A percentile compares a stretch with the other conserved stretches of the same genome.
phyloP scores from a whole-genome alignment of 2,329 filamentous ascomycete species.

The Hymenoscyphus salicellus region DNA sequence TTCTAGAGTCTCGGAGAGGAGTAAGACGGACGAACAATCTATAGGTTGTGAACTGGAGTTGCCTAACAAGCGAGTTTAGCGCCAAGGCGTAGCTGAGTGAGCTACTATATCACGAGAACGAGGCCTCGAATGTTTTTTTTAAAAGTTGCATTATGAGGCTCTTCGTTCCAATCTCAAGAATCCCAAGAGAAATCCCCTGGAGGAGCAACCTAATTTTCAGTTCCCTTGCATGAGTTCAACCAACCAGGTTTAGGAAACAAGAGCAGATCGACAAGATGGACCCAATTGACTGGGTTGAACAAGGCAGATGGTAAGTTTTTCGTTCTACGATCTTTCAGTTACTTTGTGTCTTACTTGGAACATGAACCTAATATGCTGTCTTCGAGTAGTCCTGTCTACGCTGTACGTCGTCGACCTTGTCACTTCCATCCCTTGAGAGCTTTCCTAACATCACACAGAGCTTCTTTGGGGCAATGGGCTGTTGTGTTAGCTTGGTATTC shows the following conservation, averaged over 20 bases:
- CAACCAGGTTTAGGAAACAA: neutral
- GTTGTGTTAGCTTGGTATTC: constrained; percentile 87
- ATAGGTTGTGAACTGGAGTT: neutral
- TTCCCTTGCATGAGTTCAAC: neutral
- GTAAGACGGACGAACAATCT: neutral
- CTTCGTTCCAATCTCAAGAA: neutral
- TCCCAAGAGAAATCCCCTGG: neutral
- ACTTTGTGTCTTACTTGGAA: neutral
- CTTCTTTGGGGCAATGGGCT: constrained; percentile 96
- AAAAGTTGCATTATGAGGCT: neutral
- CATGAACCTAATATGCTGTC: neutral
- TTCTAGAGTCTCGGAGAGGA: neutral
- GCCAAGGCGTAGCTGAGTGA: neutral
- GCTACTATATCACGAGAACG: neutral
- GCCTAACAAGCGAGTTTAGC: constrained; percentile 6
- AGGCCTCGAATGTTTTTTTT: neutral
- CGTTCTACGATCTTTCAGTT: neutral
- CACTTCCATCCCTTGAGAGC: neutral
- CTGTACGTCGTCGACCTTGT: neutral
- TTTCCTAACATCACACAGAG: constrained; percentile 44
- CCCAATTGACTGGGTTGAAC: constrained; percentile 7
- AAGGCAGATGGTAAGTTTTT: constrained; percentile 11
- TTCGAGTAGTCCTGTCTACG: constrained; percentile 9
- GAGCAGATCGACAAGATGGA: constrained; percentile 7
- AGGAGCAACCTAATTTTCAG: too few relatives aligned